Evolutionary conservation across 1,284 basidiomycete genomes (phyloP), one percentile per base, ranked within the genome.

Genomic region (Irpex sp.): DNA sequence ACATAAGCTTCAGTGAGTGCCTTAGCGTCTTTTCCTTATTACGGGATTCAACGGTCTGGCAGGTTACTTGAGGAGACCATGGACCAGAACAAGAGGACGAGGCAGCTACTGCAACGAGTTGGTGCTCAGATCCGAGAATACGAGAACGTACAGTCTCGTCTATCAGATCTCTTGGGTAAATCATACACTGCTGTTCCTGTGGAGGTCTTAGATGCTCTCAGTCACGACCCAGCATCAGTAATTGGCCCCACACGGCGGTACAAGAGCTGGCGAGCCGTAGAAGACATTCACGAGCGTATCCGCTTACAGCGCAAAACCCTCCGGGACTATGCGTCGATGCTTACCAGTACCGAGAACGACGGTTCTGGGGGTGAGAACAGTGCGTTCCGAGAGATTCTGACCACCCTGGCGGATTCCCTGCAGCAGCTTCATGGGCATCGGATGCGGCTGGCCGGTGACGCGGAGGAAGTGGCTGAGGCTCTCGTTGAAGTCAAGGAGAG

Each of bases 221-320:
- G 81, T 43, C 88, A 90, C 64, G 90, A 92, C 70, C 90, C 90
- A 43, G 83, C 88, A 2, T 83, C 85, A n/a, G 83, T 90, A 7
- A 88, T 83, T 3, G 81, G 86, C 17, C 73, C 79, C 9, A 89
- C 88, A 0, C 81, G 85, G 56, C 77, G 80, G 46, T 77, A 79
- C 37, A 77, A 74, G 58, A 83, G 88, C 9, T 91, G 86, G 85
- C 79, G 80, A 63, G 87, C 86, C 0, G 87, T 91, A 13, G 89
- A 92, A 63, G 88, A 92, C 64, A 88, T 90, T 61, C 79, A 89
- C 67, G 68, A 77, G 43, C 84, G 89, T 37, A 74, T 90, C 11
- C 62, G 75, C 46, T 82, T 81, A 36, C 89, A 92, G 68, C 83
- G 83, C 37, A 77, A 83, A 50, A 79, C 80, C 5, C 79, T 92